Percentiles rank a stretch among this genome's conserved stretches.
Evolutionary conservation across 768 basidiomycete species (phyloP).

Genomic region (Hortiboletus campestris): DNA sequence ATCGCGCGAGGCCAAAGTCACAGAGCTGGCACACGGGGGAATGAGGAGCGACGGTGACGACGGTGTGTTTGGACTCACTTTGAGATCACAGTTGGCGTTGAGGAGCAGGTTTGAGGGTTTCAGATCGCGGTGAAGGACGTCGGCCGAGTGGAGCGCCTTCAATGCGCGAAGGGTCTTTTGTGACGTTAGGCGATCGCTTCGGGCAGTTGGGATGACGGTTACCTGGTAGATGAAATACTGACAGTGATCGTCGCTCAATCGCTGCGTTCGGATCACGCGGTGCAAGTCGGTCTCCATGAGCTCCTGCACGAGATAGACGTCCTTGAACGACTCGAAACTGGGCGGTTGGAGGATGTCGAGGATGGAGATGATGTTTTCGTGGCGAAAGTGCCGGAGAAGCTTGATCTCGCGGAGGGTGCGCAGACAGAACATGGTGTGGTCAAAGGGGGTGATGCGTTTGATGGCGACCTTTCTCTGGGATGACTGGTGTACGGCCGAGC

Average conservation of each 20-base stretch:
- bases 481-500: conserved; percentile 74
- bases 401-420: conserved; percentile 87
- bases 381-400: conserved; percentile 82
- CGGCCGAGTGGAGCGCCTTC: conserved; percentile 92
- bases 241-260: conserved; percentile 90
- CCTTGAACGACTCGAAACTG: conserved; percentile 74
- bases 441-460: conserved; percentile 94
- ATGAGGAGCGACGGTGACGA: conserved; percentile 1
- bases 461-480: conserved; percentile 88
- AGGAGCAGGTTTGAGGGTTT: conserved; percentile 95
- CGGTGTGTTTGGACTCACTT: conserved; percentile 47
- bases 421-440: conserved; percentile 91
- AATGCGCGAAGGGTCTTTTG: conserved; percentile 76
- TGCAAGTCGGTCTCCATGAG: conserved; percentile 94
- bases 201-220: conserved; percentile 17
- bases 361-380: conserved; percentile 92
- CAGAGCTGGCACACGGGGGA: conserved; percentile 50
- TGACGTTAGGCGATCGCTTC: background rate
- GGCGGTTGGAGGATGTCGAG: conserved; percentile 88
- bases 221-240: conserved; percentile 99
- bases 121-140: conserved; percentile 93
- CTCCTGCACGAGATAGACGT: conserved; percentile 77
- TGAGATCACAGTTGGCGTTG: conserved; percentile 96
- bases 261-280: conserved; percentile 93
- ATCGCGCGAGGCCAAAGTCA: conserved; percentile 87